Percentiles rank a stretch among this genome's conserved stretches.
phyloP scores from a whole-genome alignment of 192 early-diverging fungal genomes.

The Coemansia sp. region DNA sequence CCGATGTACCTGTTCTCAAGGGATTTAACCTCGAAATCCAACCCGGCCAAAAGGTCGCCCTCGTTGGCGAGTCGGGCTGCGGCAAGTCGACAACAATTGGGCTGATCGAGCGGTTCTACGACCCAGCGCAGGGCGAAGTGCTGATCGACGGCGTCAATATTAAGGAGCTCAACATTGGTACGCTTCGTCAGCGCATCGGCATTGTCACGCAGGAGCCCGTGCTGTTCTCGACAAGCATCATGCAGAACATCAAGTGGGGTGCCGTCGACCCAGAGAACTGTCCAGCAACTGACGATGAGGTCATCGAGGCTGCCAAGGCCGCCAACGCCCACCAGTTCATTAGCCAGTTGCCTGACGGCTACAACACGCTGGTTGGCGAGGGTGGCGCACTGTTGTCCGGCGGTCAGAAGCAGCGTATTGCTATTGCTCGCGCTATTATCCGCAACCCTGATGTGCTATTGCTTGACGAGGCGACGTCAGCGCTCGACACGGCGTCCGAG shows the following conservation, averaged over 20 bases:
- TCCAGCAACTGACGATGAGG: slow-evolving; percentile 68
- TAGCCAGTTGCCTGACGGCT: slow-evolving; percentile 63
- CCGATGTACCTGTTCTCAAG: slow-evolving; percentile 77
- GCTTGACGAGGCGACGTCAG: slow-evolving; percentile 87
- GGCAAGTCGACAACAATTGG: slow-evolving; percentile 84
- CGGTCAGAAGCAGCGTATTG: slow-evolving; percentile 95
- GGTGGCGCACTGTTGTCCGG: slow-evolving; percentile 76
- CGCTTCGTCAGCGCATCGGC: slow-evolving; percentile 82
- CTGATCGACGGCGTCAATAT: slow-evolving; percentile 74
- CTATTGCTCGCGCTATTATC: slow-evolving; percentile 88
- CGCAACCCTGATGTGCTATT: slow-evolving; percentile 81
- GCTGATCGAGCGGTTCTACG: slow-evolving; percentile 87
- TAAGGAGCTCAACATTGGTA: slow-evolving; percentile 70
- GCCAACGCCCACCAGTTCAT: slow-evolving; percentile 78
- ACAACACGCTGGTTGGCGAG: slow-evolving; percentile 87
- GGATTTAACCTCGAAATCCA: slow-evolving; percentile 70
- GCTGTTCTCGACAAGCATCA: slow-evolving; percentile 73
- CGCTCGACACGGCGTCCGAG: slow-evolving; percentile 79
- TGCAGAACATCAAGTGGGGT: slow-evolving; percentile 78
- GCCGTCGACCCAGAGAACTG: slow-evolving; percentile 53
- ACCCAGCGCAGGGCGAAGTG: slow-evolving; percentile 57
- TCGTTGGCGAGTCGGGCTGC: slow-evolving; percentile 84
- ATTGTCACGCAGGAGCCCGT: slow-evolving; percentile 90
- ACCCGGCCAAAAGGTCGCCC: slow-evolving; percentile 77
- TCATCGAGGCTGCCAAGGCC: slow-evolving; percentile 61